Percentiles rank a stretch among this genome's conserved stretches.
These are phyloP conservation scores for Dittrichia graveolens DNA, from an alignment of 129 eudicot genomes.

Conservation along the genomic window DNA sequence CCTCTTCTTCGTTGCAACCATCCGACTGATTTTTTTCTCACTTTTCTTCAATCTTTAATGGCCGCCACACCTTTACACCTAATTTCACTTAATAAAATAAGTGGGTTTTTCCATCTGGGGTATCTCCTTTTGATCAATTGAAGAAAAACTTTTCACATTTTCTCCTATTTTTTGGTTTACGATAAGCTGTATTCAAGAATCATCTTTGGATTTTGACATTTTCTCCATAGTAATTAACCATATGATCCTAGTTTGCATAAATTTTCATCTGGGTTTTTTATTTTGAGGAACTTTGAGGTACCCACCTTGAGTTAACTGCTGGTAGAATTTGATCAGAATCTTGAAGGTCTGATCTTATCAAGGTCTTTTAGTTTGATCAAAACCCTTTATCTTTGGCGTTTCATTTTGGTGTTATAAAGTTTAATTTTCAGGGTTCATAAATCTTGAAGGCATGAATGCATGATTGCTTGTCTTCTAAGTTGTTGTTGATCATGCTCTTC, in stretches of 20 bases:
- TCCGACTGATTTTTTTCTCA: slow-evolving; percentile 16
- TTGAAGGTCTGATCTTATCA: slow-evolving; percentile 20
- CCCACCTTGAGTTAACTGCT: slow-evolving; percentile 20
- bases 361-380: slow-evolving; percentile 27
- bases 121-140: slow-evolving; percentile 28
- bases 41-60: slow-evolving; percentile 37
- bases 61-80: slow-evolving; percentile 39
- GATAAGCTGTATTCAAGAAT: slow-evolving; percentile 20
- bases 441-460: slow-evolving; percentile 27
- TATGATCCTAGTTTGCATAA: background rate
- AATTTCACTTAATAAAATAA: slow-evolving; percentile 26
- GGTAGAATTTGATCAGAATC: slow-evolving; percentile 21
- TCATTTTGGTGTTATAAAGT: slow-evolving; percentile 22
- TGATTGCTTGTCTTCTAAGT: slow-evolving; percentile 35
- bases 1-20: slow-evolving; percentile 38
- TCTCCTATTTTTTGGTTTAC: slow-evolving; percentile 2
- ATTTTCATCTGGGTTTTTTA: background rate
- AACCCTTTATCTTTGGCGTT: slow-evolving; percentile 21
- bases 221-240: slow-evolving; percentile 9
- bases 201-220: slow-evolving; percentile 11
- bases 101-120: slow-evolving; percentile 32
- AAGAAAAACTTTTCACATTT: slow-evolving; percentile 17
- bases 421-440: slow-evolving; percentile 25
- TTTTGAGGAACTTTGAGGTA: slow-evolving; percentile 16
- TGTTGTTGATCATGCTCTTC: slow-evolving; percentile 21